Evolutionary conservation across 2,329 filamentous ascomycete species (phyloP).

Genomic region (Colletotrichum sp.): DNA sequence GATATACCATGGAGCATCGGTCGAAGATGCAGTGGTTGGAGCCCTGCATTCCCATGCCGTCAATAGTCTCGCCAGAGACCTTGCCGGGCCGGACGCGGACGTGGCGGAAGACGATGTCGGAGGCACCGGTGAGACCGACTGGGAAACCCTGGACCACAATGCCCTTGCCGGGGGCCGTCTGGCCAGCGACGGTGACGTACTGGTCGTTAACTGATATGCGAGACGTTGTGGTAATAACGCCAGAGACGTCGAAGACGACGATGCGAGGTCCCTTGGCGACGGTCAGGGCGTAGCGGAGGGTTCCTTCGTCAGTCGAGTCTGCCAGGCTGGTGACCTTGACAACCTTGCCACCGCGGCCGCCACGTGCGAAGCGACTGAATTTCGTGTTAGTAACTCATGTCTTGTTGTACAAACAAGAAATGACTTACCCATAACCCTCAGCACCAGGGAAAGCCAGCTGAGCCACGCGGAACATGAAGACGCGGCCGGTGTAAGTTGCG

Average conservation of each 20-base stretch:
- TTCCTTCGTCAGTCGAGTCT: conserved; percentile 33
- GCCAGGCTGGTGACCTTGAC: conserved; percentile 41
- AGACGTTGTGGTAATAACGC: conserved; percentile 49
- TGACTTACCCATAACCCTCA: conserved; percentile 36
- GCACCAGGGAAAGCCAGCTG: conserved; percentile 42
- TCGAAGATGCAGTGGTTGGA: conserved; percentile 38
- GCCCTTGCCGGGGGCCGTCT: conserved; percentile 53
- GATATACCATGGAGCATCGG: conserved; percentile 32
- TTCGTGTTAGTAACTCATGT: not conserved
- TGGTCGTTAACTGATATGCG: conserved; percentile 49
- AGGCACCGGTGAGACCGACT: conserved; percentile 33
- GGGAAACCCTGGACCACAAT: conserved; percentile 34
- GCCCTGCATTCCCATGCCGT: conserved; percentile 38
- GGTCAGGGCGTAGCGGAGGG: conserved; percentile 38
- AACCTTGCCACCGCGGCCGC: conserved; percentile 38
- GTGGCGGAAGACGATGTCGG: conserved; percentile 29
- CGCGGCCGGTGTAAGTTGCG: conserved; percentile 26
- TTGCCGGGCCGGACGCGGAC: conserved; percentile 33
- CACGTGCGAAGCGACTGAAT: conserved; percentile 31
- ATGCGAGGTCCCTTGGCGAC: conserved; percentile 47
- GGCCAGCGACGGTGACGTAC: conserved; percentile 50
- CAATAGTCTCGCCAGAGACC: conserved; percentile 32
- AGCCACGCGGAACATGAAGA: conserved; percentile 32
- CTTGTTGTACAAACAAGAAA: accelerated
- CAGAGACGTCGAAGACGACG: conserved; percentile 52